Percentiles rank a stretch among this genome's conserved stretches.
Evolutionary conservation across 495 filamentous ascomycete genomes (phyloP).

Genomic region (Penicillium lividum): DNA sequence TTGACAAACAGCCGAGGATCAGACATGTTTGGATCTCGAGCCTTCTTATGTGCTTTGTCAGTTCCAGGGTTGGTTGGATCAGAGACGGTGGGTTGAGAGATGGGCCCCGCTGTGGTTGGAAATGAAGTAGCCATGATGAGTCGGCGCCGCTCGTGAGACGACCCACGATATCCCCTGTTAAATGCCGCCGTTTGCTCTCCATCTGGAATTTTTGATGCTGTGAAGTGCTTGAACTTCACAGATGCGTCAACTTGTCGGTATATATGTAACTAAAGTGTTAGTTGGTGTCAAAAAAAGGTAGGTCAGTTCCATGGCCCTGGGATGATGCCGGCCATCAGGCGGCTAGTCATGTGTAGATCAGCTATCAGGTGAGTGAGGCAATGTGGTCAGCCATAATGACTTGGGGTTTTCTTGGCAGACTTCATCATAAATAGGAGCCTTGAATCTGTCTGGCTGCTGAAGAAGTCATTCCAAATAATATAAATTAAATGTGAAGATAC

Average conservation of each 20-base stretch:
- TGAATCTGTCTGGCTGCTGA: background rate
- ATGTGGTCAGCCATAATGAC: conserved; percentile 19
- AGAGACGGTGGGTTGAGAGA: background rate
- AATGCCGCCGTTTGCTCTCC: conserved; percentile 15
- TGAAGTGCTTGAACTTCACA: background rate
- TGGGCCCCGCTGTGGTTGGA: background rate
- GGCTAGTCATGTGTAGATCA: conserved; percentile 28
- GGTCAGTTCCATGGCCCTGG: background rate
- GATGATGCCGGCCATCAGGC: conserved; percentile 29
- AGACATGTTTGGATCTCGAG: conserved; percentile 40
- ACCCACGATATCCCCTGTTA: background rate
- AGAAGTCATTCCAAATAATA: background rate
- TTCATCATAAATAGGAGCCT: background rate
- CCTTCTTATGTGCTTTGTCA: conserved; percentile 1
- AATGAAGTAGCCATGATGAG: conserved; percentile 4
- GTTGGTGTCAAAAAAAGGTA: background rate
- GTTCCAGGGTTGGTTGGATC: conserved; percentile 4
- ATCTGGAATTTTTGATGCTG: conserved; percentile 11
- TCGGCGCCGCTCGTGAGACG: background rate
- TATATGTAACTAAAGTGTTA: background rate
- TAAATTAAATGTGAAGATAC: background rate
- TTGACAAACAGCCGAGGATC: conserved; percentile 47
- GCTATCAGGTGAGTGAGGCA: conserved; percentile 11
- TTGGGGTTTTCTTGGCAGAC: conserved; percentile 3
- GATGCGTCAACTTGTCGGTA: background rate